phyloP scores from a whole-genome alignment of 129 eudicot species.

The Arctium minus region DNA sequence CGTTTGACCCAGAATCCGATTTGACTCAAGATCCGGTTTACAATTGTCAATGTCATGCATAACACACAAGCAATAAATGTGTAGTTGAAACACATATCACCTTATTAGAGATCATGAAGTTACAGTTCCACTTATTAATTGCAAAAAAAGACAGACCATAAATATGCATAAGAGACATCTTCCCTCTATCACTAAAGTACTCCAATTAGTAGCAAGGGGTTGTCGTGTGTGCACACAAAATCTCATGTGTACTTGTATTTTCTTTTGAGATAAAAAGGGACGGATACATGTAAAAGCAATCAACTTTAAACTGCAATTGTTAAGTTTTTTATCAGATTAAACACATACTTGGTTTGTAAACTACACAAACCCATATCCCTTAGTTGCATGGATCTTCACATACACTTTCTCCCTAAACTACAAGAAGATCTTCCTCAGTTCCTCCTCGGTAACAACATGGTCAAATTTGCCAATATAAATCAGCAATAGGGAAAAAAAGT shows the following conservation, averaged over 20 bases:
- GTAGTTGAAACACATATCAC: background rate
- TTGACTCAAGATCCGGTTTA: no score
- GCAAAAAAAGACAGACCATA: background rate
- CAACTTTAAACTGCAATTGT: background rate
- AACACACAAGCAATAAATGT: constrained; percentile 11
- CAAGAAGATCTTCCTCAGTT: constrained; percentile 73
- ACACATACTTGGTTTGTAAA: constrained; percentile 59
- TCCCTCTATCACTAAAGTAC: background rate
- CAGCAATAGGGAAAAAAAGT: constrained; percentile 35
- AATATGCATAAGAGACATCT: background rate
- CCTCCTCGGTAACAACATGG: constrained; percentile 78
- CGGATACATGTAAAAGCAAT: background rate
- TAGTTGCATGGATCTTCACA: constrained; percentile 80
- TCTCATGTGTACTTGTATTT: background rate
- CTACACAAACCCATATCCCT: constrained; percentile 93
- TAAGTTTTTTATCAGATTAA: background rate
- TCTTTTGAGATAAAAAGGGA: background rate
- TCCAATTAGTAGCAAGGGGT: background rate
- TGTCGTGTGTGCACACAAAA: no score
- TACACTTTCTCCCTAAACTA: constrained; percentile 76
- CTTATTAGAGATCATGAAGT: background rate
- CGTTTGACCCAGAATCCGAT: no score
- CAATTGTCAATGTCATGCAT: constrained; percentile 56
- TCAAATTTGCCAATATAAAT: constrained; percentile 23
- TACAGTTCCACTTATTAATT: background rate